Percentiles rank a stretch among this genome's conserved stretches.
Conservation (phyloP, 495 filamentous ascomycete species). For the Podospora appendiculata region DNA sequence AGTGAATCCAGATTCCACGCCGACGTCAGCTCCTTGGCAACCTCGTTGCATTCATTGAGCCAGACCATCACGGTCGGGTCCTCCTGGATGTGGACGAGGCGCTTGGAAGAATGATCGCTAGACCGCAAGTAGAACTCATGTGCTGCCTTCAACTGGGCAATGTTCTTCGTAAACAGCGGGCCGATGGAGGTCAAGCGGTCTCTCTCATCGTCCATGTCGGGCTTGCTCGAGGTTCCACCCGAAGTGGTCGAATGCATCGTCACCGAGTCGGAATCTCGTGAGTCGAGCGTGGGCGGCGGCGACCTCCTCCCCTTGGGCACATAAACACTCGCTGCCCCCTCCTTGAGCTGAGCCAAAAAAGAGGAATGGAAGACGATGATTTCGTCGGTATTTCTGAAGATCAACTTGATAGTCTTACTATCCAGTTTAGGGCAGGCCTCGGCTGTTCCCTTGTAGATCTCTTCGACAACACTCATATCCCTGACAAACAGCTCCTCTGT, state of each 20-base stretch:
- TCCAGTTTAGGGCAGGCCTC: slow-evolving; percentile 74
- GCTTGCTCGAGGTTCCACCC: slow-evolving; percentile 14
- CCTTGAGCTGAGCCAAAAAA: slow-evolving; percentile 72
- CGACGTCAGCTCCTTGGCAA: slow-evolving; percentile 77
- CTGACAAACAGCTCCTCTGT: slow-evolving; percentile 81
- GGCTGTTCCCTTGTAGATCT: slow-evolving; percentile 95
- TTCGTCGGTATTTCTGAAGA: slow-evolving; percentile 86
- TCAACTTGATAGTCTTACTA: slow-evolving; percentile 69
- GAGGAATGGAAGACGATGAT: slow-evolving; percentile 73
- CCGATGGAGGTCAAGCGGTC: slow-evolving; percentile 74
- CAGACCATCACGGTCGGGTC: slow-evolving; percentile 75
- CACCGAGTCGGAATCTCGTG: slow-evolving; percentile 22
- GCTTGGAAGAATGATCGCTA: slow-evolving; percentile 74
- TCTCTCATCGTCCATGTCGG: slow-evolving; percentile 41
- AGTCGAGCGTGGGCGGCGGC: slow-evolving; percentile 22
- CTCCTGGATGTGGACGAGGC: slow-evolving; percentile 63
- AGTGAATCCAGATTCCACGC: slow-evolving; percentile 94
- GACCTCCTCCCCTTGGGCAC: slow-evolving; percentile 39
- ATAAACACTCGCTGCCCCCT: slow-evolving; percentile 68
- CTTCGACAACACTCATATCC: slow-evolving; percentile 93
- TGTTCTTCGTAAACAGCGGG: slow-evolving; percentile 63
- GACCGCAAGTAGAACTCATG: slow-evolving; percentile 84
- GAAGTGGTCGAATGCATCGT: slow-evolving; percentile 23
- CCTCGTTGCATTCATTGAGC: slow-evolving; percentile 83
- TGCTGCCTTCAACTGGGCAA: slow-evolving; percentile 72